Base-by-base conservation (phyloP, 805 yeast genomes). In the Cyberlindnera saturnus region DNA sequence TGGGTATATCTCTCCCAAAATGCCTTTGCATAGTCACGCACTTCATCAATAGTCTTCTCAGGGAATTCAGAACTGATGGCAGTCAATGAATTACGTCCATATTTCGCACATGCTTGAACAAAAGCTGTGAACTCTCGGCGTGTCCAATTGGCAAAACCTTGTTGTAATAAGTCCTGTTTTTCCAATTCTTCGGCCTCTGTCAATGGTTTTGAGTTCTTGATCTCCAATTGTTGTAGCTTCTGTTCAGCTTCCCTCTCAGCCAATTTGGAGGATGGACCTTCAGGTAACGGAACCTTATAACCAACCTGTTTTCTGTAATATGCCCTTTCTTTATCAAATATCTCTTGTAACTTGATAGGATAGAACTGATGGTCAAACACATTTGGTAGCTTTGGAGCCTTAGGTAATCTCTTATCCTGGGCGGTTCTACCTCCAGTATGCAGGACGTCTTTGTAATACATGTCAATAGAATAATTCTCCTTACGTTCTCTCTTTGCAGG, bases 341-440 rank as follows among this genome's bases (percentile, higher is more conserved):
- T 61, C 43, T 84, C 88, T 50, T 76, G 71, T 37, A 93, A 66
- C 57, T 85, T 75, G n/a, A 81, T 73, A 1, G 96, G 88, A 61
- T 75, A 86, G 55, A 93, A 87, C 63, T 93, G 99, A 64, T 90
- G 96, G 58, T 93, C 96, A 59, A 84, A 86, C 33, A 87, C 70
- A 45, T 79, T 81, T 47, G 86, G 68, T 54, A 87, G 93, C 57
- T 83, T 87, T 32, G 98, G 97, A 36, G 95, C 86, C 48, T 75
- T 77, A 15, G 95, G 93, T 2, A 82, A 84, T 9, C 75, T 70
- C 40, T 68, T 67, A 41, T 69, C 59, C 7, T 60, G 53, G 0
- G 64, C 39, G 0, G 81, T 60, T 54, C 85, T 71, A 38, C 84
- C 80, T 6, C 91, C 88, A 2, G 88, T 76, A 52, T 81, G 79